phyloP scores from a whole-genome alignment of 768 basidiomycete species.

The Sutorius australiensis region DNA sequence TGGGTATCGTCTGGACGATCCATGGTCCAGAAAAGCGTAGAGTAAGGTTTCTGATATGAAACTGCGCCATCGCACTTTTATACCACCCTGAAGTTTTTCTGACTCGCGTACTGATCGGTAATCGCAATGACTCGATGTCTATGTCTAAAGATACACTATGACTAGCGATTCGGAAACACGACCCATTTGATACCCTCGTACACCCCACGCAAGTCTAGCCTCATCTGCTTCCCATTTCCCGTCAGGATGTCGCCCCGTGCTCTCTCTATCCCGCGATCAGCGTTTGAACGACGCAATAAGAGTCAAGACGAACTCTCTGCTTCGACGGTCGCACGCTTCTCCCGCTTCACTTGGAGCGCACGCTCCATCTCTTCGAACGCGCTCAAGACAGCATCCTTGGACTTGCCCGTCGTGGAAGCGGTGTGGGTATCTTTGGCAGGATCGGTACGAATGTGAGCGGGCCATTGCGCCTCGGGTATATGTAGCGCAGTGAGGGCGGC shows the following conservation, averaged over 20 bases:
- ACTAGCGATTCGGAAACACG: constrained; percentile 35
- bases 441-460: constrained; percentile 40
- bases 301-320: constrained; percentile 36
- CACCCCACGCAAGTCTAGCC: constrained; percentile 23
- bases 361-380: constrained; percentile 76
- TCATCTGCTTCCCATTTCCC: constrained; percentile 14
- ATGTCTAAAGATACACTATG: not conserved
- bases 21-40: not conserved
- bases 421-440: not conserved
- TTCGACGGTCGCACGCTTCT: constrained; percentile 28
- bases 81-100: not conserved
- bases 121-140: not conserved
- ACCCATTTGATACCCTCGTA: constrained; percentile 51
- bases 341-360: constrained; percentile 47
- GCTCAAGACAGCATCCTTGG: constrained; percentile 40
- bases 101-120: not conserved
- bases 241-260: constrained; percentile 15
- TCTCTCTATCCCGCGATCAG: constrained; percentile 20
- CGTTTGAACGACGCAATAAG: not conserved
- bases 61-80: not conserved
- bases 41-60: not conserved
- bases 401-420: not conserved
- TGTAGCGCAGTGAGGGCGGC: constrained; percentile 42
- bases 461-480: constrained; percentile 66
- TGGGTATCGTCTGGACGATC: constrained; percentile 1